Conservation (phyloP, 2,329 filamentous ascomycete species). For the Colletotrichum nymphaeae region DNA sequence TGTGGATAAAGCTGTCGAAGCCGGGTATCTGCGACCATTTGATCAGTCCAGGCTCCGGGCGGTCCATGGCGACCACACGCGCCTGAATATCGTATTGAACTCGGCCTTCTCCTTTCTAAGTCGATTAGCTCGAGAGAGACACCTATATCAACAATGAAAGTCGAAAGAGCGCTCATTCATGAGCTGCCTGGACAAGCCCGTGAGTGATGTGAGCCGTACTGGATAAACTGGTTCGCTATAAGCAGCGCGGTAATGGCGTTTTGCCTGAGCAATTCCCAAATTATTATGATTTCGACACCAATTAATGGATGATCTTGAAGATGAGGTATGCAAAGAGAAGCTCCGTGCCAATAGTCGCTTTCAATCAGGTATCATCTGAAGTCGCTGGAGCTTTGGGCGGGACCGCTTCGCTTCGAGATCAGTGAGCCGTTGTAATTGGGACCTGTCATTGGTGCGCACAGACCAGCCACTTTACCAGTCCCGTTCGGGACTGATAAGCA, state of each 20-base stretch:
- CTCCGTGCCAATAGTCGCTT: not conserved
- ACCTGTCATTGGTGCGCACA: conserved; percentile 24
- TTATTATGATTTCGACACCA: not conserved
- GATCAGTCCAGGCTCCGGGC: conserved; percentile 71
- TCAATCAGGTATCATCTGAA: conserved; percentile 2
- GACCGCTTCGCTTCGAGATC: conserved; percentile 12
- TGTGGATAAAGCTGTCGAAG: conserved; percentile 71
- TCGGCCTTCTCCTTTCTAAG: not conserved
- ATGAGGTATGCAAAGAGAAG: not conserved
- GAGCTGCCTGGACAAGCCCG: not conserved
- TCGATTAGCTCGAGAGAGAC: not conserved
- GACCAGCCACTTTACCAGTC: not conserved
- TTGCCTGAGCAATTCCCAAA: not conserved
- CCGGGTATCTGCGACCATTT: conserved; percentile 73
- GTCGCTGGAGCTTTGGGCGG: conserved; percentile 19
- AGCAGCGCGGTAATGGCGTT: not conserved
- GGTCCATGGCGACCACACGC: conserved; percentile 58
- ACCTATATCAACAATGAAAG: not conserved
- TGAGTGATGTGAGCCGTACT: not conserved
- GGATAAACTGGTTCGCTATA: not conserved
- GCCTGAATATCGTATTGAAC: conserved; percentile 8
- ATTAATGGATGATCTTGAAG: not conserved
- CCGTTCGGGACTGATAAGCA: conserved; percentile 20
- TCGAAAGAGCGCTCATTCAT: not conserved
- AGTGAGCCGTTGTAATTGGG: conserved; percentile 31